phyloP scores from a whole-genome alignment of 768 basidiomycete genomes.

The Calocera viscosa region DNA sequence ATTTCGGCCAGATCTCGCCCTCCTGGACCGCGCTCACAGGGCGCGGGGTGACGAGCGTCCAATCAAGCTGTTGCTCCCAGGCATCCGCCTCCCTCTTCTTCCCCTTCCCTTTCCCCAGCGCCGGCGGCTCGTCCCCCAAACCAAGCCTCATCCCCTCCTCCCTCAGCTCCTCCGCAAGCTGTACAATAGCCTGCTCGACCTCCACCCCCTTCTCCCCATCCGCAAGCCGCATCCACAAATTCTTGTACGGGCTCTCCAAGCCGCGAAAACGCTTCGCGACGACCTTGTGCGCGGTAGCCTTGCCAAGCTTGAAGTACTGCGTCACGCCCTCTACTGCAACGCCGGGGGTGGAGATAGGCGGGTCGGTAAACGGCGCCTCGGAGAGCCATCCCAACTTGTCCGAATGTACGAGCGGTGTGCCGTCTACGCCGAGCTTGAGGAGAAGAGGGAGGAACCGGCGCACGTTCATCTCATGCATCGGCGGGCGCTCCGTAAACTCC shows the following conservation, averaged over 20 bases:
- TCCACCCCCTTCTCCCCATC: constrained; percentile 31
- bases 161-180: constrained; percentile 32
- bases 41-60: constrained; percentile 33
- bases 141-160: constrained; percentile 11
- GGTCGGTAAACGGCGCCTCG: neutral
- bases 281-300: neutral
- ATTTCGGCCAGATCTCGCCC: constrained; percentile 65
- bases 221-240: constrained; percentile 27
- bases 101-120: neutral
- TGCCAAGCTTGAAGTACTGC: constrained; percentile 4
- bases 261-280: neutral
- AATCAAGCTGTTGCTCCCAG: constrained; percentile 57
- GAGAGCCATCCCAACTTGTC: neutral
- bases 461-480: neutral
- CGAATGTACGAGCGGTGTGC: neutral
- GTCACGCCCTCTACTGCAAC: neutral
- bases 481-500: neutral
- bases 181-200: constrained; percentile 29
- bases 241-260: constrained; percentile 9
- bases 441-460: neutral
- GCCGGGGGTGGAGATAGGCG: neutral
- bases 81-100: neutral
- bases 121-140: neutral
- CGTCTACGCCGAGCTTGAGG: neutral
- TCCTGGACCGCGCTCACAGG: neutral